Base-by-base conservation (phyloP, 1,284 basidiomycete species). In the Microbotryum intermedium region DNA sequence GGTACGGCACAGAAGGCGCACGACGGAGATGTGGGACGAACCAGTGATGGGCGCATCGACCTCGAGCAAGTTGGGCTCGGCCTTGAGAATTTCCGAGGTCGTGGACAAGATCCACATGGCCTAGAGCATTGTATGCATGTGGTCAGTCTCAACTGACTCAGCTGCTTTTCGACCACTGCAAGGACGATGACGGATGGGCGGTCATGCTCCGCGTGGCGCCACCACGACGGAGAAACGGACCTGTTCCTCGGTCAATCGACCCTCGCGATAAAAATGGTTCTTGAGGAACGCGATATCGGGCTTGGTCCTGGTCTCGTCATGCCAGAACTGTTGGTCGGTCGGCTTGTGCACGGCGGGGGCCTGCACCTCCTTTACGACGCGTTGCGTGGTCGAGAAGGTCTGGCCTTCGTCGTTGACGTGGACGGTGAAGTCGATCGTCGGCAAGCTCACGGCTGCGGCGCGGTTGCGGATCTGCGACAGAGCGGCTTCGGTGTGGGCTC, bases 261-360 rank as follows among this genome's bases (percentile, higher is more conserved):
- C 94, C 76, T 97, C 94, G 57, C 93, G 85, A 76, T 97, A 97
- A 74, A 98, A 97, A 77, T 98, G 94, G 72, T 97, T 97, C 81
- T 98, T 98, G 66, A 98, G 81, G 76, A 94, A 98, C 39, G 90
- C 91, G 71, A 97, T 82, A 76, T 97, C 89, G n/a, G 90, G 91
- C 74, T 92, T 93, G 43, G 84, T 81, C 52, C 82, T 83, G 76
- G 92, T 88, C 68, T 84, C 83, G 52, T 83, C 82, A 61, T 86
- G 86, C 77, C 85, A 94, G 81, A 97, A 97, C 75, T 98, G 90
- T 64, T 88, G 89, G 71, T 90, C 85, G 4, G 91, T 92, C 0
- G 94, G 94, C 59, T 86, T 82, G 67, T 81, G 82, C 85, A 95
- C 93, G 56, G 94, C 94, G 25, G 91, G 91, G 25, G 90, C 90